Conservation (phyloP, 1,284 basidiomycete species). For the Amylostereum areolatum region DNA sequence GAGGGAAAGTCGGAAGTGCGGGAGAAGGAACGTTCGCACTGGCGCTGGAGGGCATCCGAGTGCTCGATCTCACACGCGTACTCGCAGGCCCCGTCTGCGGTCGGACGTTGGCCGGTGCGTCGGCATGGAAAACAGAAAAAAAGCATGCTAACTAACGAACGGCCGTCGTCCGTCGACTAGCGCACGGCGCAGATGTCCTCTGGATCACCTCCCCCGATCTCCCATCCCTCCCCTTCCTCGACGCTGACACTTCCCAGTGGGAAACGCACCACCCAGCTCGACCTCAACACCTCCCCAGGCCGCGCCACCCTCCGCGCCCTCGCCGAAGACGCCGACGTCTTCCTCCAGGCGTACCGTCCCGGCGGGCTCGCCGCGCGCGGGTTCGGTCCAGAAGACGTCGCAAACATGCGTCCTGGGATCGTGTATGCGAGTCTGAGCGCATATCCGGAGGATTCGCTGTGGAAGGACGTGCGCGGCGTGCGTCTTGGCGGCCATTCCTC, state of each 20-base stretch:
- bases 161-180: conserved; percentile 21
- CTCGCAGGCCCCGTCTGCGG: conserved; percentile 55
- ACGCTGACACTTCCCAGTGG: conserved; percentile 60
- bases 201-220: conserved; percentile 51
- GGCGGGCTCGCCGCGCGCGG: conserved; percentile 45
- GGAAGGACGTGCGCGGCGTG: conserved; percentile 51
- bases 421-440: conserved; percentile 54
- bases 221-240: conserved; percentile 47
- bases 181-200: conserved; percentile 58
- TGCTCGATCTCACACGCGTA: conserved; percentile 54
- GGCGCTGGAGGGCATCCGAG: conserved; percentile 44
- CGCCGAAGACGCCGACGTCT: conserved; percentile 47
- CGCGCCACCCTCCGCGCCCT: too few species aligned
- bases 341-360: conserved; percentile 64
- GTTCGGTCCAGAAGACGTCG: conserved; percentile 40
- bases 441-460: conserved; percentile 48
- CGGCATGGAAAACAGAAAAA: too few species aligned
- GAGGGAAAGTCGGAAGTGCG: conserved; percentile 17
- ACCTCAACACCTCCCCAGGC: conserved; percentile 33
- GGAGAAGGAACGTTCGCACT: conserved; percentile 9
- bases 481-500: conserved; percentile 8
- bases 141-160: neutral
- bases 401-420: conserved; percentile 40
- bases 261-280: conserved; percentile 60
- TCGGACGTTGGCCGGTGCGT: conserved; percentile 47